phyloP scores from a whole-genome alignment of 768 basidiomycete species.

The Austroboletus eburneus region DNA sequence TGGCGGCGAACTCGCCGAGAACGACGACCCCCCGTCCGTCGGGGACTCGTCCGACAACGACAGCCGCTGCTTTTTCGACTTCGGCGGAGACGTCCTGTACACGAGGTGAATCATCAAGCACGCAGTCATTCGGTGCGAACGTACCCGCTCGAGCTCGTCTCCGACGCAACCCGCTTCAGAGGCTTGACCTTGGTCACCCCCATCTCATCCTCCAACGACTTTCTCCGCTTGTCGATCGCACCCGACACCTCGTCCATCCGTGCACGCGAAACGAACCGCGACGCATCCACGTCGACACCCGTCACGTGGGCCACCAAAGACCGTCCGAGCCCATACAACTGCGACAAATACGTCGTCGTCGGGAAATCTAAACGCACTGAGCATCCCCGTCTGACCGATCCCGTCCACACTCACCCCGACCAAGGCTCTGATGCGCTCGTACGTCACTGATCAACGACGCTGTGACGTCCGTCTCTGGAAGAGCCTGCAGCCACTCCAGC shows the following conservation, averaged over 20 bases:
- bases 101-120: background rate
- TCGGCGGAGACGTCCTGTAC: slow-evolving; percentile 22
- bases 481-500: slow-evolving; percentile 22
- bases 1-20: slow-evolving; percentile 38
- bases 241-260: slow-evolving; percentile 28
- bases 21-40: slow-evolving; percentile 20
- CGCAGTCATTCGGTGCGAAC: slow-evolving; percentile 7
- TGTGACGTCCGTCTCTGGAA: slow-evolving; percentile 17
- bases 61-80: slow-evolving; percentile 42
- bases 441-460: slow-evolving; percentile 21
- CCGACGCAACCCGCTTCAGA: slow-evolving; percentile 43
- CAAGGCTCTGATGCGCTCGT: slow-evolving; percentile 20
- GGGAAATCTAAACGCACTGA: slow-evolving; percentile 27
- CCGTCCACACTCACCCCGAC: slow-evolving; percentile 20
- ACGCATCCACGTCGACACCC: slow-evolving; percentile 6
- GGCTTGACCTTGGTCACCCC: slow-evolving; percentile 41
- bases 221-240: slow-evolving; percentile 30
- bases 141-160: slow-evolving; percentile 39
- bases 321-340: slow-evolving; percentile 41
- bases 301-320: slow-evolving; percentile 24
- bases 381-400: background rate
- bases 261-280: slow-evolving; percentile 13
- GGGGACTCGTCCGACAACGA: slow-evolving; percentile 33
- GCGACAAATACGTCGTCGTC: slow-evolving; percentile 44
- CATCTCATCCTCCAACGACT: slow-evolving; percentile 36